These are phyloP conservation scores for Candida corydali DNA, from an alignment of 805 yeast genomes.

Conservation along the genomic window DNA sequence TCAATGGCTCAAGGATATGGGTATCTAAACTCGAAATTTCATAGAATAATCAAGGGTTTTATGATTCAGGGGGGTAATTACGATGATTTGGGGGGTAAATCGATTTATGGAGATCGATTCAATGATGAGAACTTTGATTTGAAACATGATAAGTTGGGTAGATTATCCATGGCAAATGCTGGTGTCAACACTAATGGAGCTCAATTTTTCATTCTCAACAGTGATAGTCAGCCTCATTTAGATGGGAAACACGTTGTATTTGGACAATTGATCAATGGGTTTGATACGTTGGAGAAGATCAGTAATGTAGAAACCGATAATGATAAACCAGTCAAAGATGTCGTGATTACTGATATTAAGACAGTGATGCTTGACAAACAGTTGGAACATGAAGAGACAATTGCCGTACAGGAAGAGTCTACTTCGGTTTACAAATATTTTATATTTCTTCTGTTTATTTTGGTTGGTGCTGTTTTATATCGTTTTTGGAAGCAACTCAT, in stretches of 20 bases:
- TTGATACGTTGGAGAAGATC: constrained; percentile 63
- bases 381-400: not conserved
- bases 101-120: constrained; percentile 45
- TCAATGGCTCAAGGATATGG: constrained; percentile 43
- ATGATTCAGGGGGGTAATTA: constrained; percentile 40
- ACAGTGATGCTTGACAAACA: constrained; percentile 3
- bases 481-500: not conserved
- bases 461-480: not conserved
- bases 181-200: constrained; percentile 46
- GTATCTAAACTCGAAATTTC: constrained; percentile 61
- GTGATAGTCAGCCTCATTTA: constrained; percentile 33
- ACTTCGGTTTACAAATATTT: constrained; percentile 4
- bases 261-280: constrained; percentile 86
- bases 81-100: constrained; percentile 84
- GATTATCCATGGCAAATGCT: constrained; percentile 83
- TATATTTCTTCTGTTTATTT: not conserved
- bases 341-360: constrained; percentile 11
- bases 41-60: constrained; percentile 32
- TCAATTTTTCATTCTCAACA: constrained; percentile 40
- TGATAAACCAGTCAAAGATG: constrained; percentile 16
- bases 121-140: constrained; percentile 61
- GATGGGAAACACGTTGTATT: constrained; percentile 95
- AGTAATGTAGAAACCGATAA: constrained; percentile 11
- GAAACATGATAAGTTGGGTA: constrained; percentile 71
- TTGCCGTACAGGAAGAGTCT: not conserved